phyloP scores from a whole-genome alignment of 495 filamentous ascomycete species.

The Hypoxylon intermedium region DNA sequence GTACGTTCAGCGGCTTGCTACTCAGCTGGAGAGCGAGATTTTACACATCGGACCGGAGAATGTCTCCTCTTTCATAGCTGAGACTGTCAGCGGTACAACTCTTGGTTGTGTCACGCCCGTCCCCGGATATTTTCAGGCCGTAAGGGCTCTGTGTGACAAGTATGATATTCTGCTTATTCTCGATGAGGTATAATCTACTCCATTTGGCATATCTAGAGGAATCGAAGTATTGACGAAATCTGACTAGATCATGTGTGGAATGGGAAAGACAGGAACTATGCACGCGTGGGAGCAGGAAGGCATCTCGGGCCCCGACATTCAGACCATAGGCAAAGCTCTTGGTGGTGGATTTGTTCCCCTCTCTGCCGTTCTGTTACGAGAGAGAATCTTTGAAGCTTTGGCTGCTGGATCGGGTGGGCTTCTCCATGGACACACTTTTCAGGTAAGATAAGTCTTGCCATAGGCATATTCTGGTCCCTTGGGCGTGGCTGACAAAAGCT shows the following conservation, averaged over 20 bases:
- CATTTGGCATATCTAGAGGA: background rate
- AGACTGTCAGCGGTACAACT: conserved; percentile 60
- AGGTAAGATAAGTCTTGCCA: no score
- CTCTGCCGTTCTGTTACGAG: conserved; percentile 58
- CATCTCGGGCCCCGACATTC: conserved; percentile 51
- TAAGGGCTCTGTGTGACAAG: conserved; percentile 65
- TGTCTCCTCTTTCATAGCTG: conserved; percentile 71
- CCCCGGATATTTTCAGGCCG: conserved; percentile 66
- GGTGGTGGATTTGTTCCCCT: conserved; percentile 62
- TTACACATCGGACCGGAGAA: conserved; percentile 65
- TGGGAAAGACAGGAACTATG: conserved; percentile 64
- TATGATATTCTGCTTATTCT: conserved; percentile 69
- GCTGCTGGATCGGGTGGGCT: conserved; percentile 53
- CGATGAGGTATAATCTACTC: conserved; percentile 56
- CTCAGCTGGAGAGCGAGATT: conserved; percentile 72
- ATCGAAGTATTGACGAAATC: background rate
- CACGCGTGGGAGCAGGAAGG: conserved; percentile 66
- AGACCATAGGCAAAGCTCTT: conserved; percentile 61
- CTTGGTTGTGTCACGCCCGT: conserved; percentile 66
- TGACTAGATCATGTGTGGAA: conserved; percentile 65
- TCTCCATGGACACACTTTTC: background rate
- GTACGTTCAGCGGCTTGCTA: conserved; percentile 30
- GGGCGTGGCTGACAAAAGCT: no score
- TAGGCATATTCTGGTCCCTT: no score
- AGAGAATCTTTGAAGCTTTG: conserved; percentile 57